Conservation (phyloP, 208 protist genomes). For the Wallacemonas sp. region DNA sequence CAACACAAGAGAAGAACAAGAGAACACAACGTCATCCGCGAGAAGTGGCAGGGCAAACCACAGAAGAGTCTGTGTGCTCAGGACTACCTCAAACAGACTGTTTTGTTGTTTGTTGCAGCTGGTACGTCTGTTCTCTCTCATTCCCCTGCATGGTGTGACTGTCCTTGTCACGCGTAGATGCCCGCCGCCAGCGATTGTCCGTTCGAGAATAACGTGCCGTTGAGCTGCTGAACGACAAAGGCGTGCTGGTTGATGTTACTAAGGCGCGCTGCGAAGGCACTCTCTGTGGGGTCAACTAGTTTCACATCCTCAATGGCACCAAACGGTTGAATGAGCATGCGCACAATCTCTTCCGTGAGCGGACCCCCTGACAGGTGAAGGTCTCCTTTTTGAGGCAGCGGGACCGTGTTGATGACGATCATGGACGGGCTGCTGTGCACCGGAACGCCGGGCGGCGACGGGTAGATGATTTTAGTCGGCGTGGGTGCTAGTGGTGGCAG, state of each 20-base stretch:
- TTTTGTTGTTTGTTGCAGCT: too few species aligned
- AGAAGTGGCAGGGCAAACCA: too few species aligned
- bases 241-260: conserved; percentile 47
- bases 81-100: too few species aligned
- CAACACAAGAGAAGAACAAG: too few species aligned
- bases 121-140: too few species aligned
- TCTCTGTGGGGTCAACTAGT: conserved; percentile 41
- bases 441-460: conserved; percentile 31
- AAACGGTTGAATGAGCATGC: conserved; percentile 67
- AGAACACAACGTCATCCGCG: too few species aligned
- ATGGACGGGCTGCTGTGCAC: conserved; percentile 29
- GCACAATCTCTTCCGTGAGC: conserved; percentile 59
- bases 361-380: conserved; percentile 62
- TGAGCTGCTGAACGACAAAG: conserved; percentile 74
- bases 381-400: conserved; percentile 70
- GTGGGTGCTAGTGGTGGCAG: conserved; percentile 2
- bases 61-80: too few species aligned
- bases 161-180: conserved; percentile 78
- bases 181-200: conserved; percentile 69
- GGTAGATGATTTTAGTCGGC: conserved; percentile 49
- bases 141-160: too few species aligned
- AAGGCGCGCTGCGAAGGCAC: conserved; percentile 63
- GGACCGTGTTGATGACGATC: conserved; percentile 31
- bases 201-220: conserved; percentile 72
- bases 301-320: conserved; percentile 57